Conservation (phyloP, 2,329 filamentous ascomycete genomes). For the Stachybotrys chartarum region DNA sequence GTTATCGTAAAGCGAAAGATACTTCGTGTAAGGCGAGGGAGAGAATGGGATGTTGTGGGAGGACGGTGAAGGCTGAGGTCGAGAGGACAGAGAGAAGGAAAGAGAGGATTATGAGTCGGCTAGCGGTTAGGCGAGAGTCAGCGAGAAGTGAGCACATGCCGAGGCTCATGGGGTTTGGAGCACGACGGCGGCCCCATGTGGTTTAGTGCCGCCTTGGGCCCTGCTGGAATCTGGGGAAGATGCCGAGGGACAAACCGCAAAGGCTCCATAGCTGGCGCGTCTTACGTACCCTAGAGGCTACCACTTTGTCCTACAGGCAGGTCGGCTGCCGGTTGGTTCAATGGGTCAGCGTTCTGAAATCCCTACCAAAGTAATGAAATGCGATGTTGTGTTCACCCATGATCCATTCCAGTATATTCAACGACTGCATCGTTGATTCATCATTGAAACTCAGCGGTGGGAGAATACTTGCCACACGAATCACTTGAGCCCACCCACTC, state of each 20-base stretch:
- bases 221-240: constrained; percentile 1
- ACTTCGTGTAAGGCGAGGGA: background rate
- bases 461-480: too few relatives aligned
- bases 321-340: too few relatives aligned
- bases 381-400: too few relatives aligned
- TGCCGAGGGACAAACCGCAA: background rate
- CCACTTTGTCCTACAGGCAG: too few relatives aligned
- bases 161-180: constrained; percentile 2
- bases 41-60: constrained; percentile 3
- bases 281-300: too few relatives aligned
- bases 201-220: background rate
- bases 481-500: too few relatives aligned
- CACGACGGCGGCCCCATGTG: background rate
- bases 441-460: too few relatives aligned
- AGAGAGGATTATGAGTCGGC: constrained; percentile 1
- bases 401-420: too few relatives aligned
- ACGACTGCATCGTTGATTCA: too few relatives aligned
- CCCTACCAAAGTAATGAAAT: too few relatives aligned
- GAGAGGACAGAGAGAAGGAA: constrained; percentile 4
- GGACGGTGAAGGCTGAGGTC: background rate
- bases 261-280: background rate
- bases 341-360: too few relatives aligned
- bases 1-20: background rate
- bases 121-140: background rate
- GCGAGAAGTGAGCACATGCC: constrained; percentile 2